Evolutionary conservation across 805 yeast genomes (phyloP).

Genomic region (Scheffersomyces coipomensis): DNA sequence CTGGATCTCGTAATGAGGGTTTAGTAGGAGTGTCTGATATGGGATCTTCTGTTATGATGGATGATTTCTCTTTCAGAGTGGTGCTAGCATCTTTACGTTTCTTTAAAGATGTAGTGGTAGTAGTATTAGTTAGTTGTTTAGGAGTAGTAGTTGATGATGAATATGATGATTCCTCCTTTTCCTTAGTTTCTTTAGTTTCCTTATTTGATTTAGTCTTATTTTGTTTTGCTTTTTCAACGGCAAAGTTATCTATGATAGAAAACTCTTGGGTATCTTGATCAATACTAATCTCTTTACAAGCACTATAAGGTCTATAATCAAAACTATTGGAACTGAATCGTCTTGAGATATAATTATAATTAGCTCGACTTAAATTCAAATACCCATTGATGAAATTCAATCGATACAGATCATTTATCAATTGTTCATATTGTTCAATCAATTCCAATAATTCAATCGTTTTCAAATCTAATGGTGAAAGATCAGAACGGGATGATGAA

Average conservation of each 20-base stretch:
- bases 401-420: slow-evolving; percentile 16
- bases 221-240: slow-evolving; percentile 1
- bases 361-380: slow-evolving; percentile 45
- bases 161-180: not conserved
- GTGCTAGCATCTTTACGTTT: slow-evolving; percentile 9
- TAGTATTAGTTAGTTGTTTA: not conserved
- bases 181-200: slow-evolving; percentile 1
- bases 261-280: slow-evolving; percentile 4
- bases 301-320: slow-evolving; percentile 34
- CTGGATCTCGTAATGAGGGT: slow-evolving; percentile 25
- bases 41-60: slow-evolving; percentile 1
- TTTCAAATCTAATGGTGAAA: slow-evolving; percentile 10
- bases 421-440: slow-evolving; percentile 30
- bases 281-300: slow-evolving; percentile 18
- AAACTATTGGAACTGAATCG: slow-evolving; percentile 40
- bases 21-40: not conserved
- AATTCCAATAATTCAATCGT: slow-evolving; percentile 23
- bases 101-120: slow-evolving; percentile 1
- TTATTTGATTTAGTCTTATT: not conserved
- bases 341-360: slow-evolving; percentile 28
- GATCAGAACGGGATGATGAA: not conserved
- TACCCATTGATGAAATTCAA: slow-evolving; percentile 31
- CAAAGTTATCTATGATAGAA: slow-evolving; percentile 9
- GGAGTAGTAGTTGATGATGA: not conserved
- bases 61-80: not conserved